Evolutionary conservation across 768 basidiomycete genomes (phyloP).

Genomic region (Floccularia luteovirens): DNA sequence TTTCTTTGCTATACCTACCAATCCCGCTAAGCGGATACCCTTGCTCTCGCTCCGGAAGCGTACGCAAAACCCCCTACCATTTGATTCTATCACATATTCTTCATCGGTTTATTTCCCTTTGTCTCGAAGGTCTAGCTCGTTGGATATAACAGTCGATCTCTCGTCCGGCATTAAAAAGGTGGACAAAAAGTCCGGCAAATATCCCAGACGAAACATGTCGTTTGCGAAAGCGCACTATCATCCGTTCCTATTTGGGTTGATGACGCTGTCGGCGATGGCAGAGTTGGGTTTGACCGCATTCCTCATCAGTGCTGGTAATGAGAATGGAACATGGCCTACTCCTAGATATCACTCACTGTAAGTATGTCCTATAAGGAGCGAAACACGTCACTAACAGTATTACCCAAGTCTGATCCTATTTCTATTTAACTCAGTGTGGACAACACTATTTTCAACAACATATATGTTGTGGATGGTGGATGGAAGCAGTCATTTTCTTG

Average conservation of each 20-base stretch:
- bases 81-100: neutral
- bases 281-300: conserved; percentile 73
- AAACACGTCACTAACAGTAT: neutral
- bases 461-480: conserved; percentile 70
- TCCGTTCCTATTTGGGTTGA: conserved; percentile 54
- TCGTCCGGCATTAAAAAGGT: neutral
- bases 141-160: neutral
- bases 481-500: conserved; percentile 58
- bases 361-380: conserved; percentile 16
- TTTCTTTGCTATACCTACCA: neutral
- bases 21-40: neutral
- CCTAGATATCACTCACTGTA: conserved; percentile 59
- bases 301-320: conserved; percentile 63
- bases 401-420: conserved; percentile 43
- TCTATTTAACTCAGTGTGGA: conserved; percentile 67
- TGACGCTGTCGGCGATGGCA: conserved; percentile 59
- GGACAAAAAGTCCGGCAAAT: neutral
- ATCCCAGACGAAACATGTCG: conserved; percentile 20
- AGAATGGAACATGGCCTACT: conserved; percentile 52
- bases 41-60: conserved; percentile 1
- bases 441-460: conserved; percentile 58
- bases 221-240: conserved; percentile 48
- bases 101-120: too few species aligned
- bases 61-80: neutral
- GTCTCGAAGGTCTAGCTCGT: neutral